A percentile compares a stretch with the other conserved stretches of the same genome.
Evolutionary conservation across 2,329 filamentous ascomycete genomes (phyloP).

Genomic region (Xylaria hypoxylon): DNA sequence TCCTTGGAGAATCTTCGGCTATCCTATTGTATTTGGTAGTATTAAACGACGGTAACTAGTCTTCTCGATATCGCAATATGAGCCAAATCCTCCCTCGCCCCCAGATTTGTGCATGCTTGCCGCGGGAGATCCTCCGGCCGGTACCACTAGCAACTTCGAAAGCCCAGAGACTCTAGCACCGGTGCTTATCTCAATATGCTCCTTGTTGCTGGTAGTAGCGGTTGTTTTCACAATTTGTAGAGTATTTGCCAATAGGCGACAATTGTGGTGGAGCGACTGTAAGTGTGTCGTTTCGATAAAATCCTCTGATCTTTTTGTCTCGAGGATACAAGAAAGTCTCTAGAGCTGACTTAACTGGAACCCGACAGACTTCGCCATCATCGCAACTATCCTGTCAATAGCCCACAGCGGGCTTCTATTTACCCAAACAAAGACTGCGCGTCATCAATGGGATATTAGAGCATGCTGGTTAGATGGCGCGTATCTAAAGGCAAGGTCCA

Average conservation of each 20-base stretch:
- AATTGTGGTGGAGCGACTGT: neutral
- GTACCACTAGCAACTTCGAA: neutral
- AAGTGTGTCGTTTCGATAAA: neutral
- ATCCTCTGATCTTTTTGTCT: too few species aligned
- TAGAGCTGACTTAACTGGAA: neutral
- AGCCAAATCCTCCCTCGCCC: neutral
- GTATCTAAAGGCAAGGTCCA: neutral
- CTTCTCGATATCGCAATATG: neutral
- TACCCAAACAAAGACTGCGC: neutral
- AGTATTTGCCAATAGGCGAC: neutral
- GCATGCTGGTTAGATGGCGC: neutral
- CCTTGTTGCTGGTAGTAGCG: neutral
- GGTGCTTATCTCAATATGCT: neutral
- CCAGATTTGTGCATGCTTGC: neutral
- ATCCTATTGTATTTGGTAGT: too few species aligned
- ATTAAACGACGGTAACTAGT: too few species aligned
- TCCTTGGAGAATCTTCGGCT: too few species aligned
- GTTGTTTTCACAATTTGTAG: neutral
- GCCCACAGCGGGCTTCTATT: neutral
- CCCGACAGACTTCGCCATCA: neutral
- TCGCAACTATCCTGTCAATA: neutral
- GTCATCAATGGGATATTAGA: constrained; percentile 1
- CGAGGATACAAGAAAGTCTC: too few species aligned
- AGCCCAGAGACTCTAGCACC: neutral
- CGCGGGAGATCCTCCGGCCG: neutral